Conservation (phyloP, 805 yeast genomes). For the Diddensiella caesifluorescens region DNA sequence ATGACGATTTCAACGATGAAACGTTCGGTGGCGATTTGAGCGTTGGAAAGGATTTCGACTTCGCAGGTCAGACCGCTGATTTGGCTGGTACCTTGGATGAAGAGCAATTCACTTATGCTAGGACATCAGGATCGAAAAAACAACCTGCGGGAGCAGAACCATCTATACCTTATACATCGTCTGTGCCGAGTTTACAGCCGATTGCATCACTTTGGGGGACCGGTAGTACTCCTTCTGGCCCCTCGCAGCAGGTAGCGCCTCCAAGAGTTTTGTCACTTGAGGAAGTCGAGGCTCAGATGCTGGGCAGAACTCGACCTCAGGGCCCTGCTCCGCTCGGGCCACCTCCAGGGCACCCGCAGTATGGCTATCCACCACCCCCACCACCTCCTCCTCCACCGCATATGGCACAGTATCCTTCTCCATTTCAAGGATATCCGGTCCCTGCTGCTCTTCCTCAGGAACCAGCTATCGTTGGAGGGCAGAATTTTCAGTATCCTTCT, state of each 20-base stretch:
- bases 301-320: conserved; percentile 38
- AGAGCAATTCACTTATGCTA: conserved; percentile 27
- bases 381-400: too few relatives aligned
- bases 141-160: neutral
- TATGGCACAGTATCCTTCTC: conserved; percentile 4
- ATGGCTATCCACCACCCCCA: conserved; percentile 21
- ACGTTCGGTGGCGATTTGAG: conserved; percentile 59
- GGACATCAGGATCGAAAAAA: conserved; percentile 31
- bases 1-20: conserved; percentile 75
- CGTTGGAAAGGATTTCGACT: conserved; percentile 61
- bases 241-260: neutral
- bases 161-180: conserved; percentile 21
- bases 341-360: conserved; percentile 8
- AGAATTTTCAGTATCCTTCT: neutral
- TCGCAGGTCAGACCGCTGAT: conserved; percentile 40
- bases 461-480: conserved; percentile 14
- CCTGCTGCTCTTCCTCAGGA: conserved; percentile 12
- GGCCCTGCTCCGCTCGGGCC: conserved; percentile 16
- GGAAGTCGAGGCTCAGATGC: conserved; percentile 76
- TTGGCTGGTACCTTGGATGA: conserved; percentile 28
- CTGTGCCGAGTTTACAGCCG: conserved; percentile 45
- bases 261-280: conserved; percentile 64
- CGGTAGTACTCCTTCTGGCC: conserved; percentile 24
- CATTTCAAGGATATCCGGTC: conserved; percentile 5
- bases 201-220: conserved; percentile 67